These are phyloP conservation scores for Ceratocystis lukuohia DNA, from an alignment of 2,329 filamentous ascomycete species.

Conservation along the genomic window DNA sequence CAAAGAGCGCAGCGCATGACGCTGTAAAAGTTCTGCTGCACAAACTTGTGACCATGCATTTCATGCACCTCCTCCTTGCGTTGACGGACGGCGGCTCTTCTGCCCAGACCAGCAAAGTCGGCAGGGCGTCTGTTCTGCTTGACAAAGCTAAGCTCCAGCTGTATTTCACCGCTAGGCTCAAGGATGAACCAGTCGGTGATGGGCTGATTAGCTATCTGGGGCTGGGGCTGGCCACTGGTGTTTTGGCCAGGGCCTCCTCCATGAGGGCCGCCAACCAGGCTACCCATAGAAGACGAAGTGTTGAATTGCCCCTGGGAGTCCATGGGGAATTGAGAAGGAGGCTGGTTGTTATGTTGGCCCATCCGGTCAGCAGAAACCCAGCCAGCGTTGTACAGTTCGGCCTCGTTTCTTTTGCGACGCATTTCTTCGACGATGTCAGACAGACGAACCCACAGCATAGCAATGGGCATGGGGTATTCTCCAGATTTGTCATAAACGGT, in stretches of 20 bases:
- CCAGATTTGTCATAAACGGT: constrained; percentile 93
- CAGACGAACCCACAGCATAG: constrained; percentile 88
- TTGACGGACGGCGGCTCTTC: constrained; percentile 92
- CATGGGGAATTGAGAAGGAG: constrained; percentile 47
- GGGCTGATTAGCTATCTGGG: constrained; percentile 42
- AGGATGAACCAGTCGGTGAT: constrained; percentile 96
- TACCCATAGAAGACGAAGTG: constrained; percentile 17
- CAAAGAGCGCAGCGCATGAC: constrained; percentile 99
- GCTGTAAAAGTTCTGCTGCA: constrained; percentile 98
- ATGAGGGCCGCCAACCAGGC: constrained; percentile 32
- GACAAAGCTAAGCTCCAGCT: constrained; percentile 79
- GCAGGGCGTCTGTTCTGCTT: constrained; percentile 78
- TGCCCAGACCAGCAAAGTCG: constrained; percentile 80
- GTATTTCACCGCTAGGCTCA: constrained; percentile 84
- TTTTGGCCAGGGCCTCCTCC: constrained; percentile 29
- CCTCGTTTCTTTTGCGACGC: constrained; percentile 91
- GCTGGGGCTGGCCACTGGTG: constrained; percentile 27
- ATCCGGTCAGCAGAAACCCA: constrained; percentile 98
- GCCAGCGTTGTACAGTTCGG: constrained; percentile 82
- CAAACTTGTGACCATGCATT: constrained; percentile 98
- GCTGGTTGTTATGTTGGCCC: constrained; percentile 41
- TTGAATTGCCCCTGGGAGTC: constrained; percentile 31
- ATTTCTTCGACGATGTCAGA: constrained; percentile 97
- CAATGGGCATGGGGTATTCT: constrained; percentile 84
- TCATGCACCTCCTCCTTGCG: constrained; percentile 97